These are phyloP conservation scores for Abrus pulchellus DNA, from an alignment of 306 rosid species.

Conservation along the genomic window DNA sequence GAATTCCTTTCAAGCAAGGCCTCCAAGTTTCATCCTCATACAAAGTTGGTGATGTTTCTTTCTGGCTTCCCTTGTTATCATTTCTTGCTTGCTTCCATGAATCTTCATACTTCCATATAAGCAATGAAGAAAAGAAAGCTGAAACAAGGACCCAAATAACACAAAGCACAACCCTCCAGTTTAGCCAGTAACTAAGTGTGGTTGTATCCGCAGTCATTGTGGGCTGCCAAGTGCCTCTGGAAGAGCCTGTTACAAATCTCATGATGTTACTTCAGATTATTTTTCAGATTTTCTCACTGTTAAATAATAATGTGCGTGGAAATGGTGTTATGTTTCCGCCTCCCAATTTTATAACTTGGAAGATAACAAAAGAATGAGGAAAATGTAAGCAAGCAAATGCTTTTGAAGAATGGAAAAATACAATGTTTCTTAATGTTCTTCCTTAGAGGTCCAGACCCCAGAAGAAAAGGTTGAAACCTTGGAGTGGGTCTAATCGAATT, in stretches of 20 bases:
- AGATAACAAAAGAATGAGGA: conserved; percentile 36
- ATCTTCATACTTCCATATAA: conserved; percentile 72
- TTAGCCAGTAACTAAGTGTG: conserved; percentile 76
- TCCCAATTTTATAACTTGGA: conserved; percentile 31
- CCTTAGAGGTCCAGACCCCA: neutral
- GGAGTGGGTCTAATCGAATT: conserved; percentile 25
- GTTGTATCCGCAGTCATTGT: conserved; percentile 80
- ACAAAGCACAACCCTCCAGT: conserved; percentile 90
- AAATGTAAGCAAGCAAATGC: conserved; percentile 19
- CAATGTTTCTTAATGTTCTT: conserved; percentile 16
- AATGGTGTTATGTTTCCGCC: conserved; percentile 9
- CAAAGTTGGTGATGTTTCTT: conserved; percentile 60
- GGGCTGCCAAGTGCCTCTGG: conserved; percentile 82
- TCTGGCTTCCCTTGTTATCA: conserved; percentile 49
- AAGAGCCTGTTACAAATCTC: conserved; percentile 70
- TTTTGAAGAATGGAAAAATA: conserved; percentile 39
- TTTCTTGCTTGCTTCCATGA: conserved; percentile 37
- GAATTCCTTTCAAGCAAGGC: conserved; percentile 88
- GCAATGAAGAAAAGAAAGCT: conserved; percentile 53
- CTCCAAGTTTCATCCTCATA: conserved; percentile 96
- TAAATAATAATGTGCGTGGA: conserved; percentile 1
- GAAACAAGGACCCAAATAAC: conserved; percentile 67
- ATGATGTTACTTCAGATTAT: conserved; percentile 52
- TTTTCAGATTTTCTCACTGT: conserved; percentile 31
- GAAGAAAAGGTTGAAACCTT: conserved; percentile 20